Percentiles rank a stretch among this genome's conserved stretches.
phyloP scores from a whole-genome alignment of 768 basidiomycete species.

The Russula vinacea region DNA sequence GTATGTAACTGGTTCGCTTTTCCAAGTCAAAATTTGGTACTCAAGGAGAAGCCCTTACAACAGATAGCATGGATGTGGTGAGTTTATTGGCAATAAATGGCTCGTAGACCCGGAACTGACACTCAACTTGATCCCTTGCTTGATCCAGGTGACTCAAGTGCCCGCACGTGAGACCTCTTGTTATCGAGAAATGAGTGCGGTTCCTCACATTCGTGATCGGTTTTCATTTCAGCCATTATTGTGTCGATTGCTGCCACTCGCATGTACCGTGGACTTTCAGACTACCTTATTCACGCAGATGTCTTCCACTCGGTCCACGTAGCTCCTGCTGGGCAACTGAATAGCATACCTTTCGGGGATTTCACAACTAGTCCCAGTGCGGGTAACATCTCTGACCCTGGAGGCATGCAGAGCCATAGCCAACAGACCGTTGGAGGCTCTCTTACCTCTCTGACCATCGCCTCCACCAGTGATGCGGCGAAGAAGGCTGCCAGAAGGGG shows the following conservation, averaged over 20 bases:
- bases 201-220: neutral
- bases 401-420: neutral
- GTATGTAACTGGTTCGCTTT: conserved; percentile 7
- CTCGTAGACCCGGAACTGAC: neutral
- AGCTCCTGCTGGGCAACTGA: neutral
- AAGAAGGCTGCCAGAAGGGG: neutral
- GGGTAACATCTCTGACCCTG: neutral
- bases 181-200: neutral
- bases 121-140: too few species aligned
- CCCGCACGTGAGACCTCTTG: neutral
- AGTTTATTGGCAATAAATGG: neutral
- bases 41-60: neutral
- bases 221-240: neutral
- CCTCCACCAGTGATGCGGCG: neutral
- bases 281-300: neutral
- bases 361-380: neutral
- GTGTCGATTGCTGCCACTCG: neutral
- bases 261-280: neutral
- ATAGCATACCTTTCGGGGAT: neutral
- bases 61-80: conserved; percentile 12
- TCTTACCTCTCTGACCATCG: neutral
- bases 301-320: neutral
- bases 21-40: neutral
- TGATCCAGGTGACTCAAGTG: neutral
- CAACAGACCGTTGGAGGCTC: neutral